Evolutionary conservation across 164 flowering plant genomes (phyloP).

Genomic region (Brasenia schreberi): DNA sequence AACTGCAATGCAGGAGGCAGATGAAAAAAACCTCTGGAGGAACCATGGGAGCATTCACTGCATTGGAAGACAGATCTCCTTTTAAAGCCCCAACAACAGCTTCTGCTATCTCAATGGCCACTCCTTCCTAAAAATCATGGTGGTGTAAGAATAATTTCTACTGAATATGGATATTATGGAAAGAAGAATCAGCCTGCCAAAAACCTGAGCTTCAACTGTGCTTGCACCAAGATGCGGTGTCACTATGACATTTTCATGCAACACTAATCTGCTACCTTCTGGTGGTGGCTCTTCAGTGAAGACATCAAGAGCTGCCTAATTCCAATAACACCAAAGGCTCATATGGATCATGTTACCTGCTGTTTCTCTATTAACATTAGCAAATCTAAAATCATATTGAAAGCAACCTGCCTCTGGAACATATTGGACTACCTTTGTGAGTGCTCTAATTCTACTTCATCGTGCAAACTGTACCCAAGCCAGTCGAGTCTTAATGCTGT

Average conservation of each 20-base stretch:
- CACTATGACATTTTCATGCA: constrained; percentile 60
- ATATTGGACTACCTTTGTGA: not conserved
- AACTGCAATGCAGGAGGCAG: not conserved
- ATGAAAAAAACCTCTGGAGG: constrained; percentile 56
- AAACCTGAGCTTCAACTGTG: constrained; percentile 77
- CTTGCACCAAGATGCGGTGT: constrained; percentile 95
- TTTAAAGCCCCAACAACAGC: constrained; percentile 22
- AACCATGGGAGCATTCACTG: constrained; percentile 27
- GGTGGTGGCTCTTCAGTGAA: constrained; percentile 75
- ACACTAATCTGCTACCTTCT: constrained; percentile 46
- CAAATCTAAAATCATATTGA: not conserved
- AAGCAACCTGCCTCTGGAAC: not conserved
- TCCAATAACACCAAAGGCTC: constrained; percentile 1
- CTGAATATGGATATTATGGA: not conserved
- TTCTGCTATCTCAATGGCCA: constrained; percentile 25
- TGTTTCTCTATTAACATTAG: no score
- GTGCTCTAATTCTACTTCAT: not conserved
- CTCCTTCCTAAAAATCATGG: constrained; percentile 25
- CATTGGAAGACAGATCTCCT: constrained; percentile 20
- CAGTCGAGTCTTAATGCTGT: no score
- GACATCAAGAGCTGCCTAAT: constrained; percentile 87
- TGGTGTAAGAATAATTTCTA: not conserved
- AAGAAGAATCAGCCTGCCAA: not conserved
- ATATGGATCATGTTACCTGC: not conserved
- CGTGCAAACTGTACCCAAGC: no score